Evolutionary conservation across 2,329 filamentous ascomycete species (phyloP).

Genomic region (Fonsecaea monophora): DNA sequence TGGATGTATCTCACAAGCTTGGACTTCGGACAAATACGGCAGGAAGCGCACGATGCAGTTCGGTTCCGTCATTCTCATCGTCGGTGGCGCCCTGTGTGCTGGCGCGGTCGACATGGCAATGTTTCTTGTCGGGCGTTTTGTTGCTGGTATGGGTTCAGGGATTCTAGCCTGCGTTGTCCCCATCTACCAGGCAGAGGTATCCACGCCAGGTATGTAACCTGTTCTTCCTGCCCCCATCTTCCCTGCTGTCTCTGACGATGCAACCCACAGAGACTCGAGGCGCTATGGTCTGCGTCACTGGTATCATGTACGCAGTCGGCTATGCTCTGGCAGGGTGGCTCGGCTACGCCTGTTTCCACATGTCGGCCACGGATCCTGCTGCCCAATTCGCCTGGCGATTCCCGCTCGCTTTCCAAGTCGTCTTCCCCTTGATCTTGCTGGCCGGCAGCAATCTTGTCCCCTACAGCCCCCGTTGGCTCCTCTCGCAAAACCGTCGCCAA

Average conservation of each 20-base stretch:
- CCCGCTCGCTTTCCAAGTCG: slow-evolving; percentile 46
- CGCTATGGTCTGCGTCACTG: slow-evolving; percentile 37
- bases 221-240: slow-evolving; percentile 1
- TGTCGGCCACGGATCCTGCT: slow-evolving; percentile 54
- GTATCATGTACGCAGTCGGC: slow-evolving; percentile 37
- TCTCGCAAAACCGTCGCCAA: slow-evolving; percentile 48
- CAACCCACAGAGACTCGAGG: slow-evolving; percentile 29
- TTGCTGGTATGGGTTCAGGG: slow-evolving; percentile 57
- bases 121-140: slow-evolving; percentile 35
- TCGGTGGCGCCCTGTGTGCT: slow-evolving; percentile 48
- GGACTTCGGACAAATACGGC: slow-evolving; percentile 49
- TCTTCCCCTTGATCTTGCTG: slow-evolving; percentile 42
- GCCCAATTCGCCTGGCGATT: slow-evolving; percentile 46
- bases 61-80: slow-evolving; percentile 32
- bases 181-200: slow-evolving; percentile 38
- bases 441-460: slow-evolving; percentile 44
- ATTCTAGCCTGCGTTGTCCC: slow-evolving; percentile 46
- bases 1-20: slow-evolving; percentile 48
- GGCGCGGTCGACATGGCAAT: slow-evolving; percentile 47
- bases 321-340: slow-evolving; percentile 38
- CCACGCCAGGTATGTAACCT: slow-evolving; percentile 31
- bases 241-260: background rate
- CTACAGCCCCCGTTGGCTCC: slow-evolving; percentile 46
- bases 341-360: slow-evolving; percentile 45
- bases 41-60: slow-evolving; percentile 50